Percentiles rank a stretch among this genome's conserved stretches.
phyloP scores from a whole-genome alignment of 768 basidiomycete species.

The Dioszegia crocea region DNA sequence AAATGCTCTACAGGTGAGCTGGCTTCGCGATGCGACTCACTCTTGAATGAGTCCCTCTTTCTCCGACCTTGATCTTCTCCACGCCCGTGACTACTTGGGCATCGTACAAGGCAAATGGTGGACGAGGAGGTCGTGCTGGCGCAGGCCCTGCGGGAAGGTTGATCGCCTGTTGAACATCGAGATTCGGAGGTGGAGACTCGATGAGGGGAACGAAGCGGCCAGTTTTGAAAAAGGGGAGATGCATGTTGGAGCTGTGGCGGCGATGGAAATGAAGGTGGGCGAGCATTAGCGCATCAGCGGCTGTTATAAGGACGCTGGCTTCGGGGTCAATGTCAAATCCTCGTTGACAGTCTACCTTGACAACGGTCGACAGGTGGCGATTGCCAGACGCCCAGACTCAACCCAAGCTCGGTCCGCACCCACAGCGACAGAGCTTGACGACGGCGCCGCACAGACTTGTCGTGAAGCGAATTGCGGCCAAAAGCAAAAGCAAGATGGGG shows the following conservation, averaged over 20 bases:
- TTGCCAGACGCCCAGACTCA: no score
- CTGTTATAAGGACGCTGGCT: no score
- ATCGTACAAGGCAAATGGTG: neutral
- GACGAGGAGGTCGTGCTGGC: neutral
- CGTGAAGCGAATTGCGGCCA: no score
- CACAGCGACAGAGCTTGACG: no score
- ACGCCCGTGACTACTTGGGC: neutral
- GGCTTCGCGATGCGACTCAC: neutral
- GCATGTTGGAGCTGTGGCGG: neutral
- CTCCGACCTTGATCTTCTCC: no score
- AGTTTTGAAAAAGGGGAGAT: neutral
- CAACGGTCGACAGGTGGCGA: no score
- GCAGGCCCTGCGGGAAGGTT: neutral
- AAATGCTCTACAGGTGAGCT: neutral
- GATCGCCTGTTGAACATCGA: neutral
- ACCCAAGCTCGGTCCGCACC: no score
- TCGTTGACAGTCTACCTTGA: no score
- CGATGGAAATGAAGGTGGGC: no score
- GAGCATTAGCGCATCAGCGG: no score
- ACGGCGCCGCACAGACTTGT: no score
- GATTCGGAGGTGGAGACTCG: neutral
- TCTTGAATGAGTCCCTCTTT: neutral
- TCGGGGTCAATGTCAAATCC: no score
- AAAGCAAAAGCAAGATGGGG: constrained; percentile 7
- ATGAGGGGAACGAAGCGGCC: neutral